These are phyloP conservation scores for Lentinula sp. DNA, from an alignment of 768 basidiomycete species.

Conservation along the genomic window DNA sequence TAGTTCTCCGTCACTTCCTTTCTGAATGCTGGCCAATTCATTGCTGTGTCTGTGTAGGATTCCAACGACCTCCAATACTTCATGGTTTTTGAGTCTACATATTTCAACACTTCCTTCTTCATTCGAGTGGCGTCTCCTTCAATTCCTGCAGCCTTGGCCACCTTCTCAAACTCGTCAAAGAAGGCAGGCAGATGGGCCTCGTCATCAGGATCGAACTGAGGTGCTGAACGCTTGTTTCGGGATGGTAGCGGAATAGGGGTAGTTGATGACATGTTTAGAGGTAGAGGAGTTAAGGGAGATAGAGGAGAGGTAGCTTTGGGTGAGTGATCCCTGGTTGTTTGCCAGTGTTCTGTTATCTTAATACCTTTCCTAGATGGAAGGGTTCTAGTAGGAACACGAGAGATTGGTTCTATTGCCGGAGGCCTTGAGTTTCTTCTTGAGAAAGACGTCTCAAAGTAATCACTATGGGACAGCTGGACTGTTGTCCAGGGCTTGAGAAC, in stretches of 20 bases:
- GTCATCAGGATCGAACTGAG: neutral
- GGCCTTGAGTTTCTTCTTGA: no score
- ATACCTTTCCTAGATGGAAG: no score
- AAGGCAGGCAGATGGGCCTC: neutral
- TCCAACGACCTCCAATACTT: neutral
- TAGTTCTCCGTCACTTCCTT: neutral
- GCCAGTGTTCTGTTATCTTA: no score
- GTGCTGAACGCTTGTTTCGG: neutral
- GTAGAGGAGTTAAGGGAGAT: no score
- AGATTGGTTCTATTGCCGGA: no score
- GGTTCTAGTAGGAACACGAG: no score
- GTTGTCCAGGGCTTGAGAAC: no score
- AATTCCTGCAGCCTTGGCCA: neutral
- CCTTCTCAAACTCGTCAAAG: neutral
- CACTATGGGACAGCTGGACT: no score
- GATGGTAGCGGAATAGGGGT: neutral
- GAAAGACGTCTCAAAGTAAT: no score
- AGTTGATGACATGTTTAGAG: neutral
- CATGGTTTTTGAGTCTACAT: neutral
- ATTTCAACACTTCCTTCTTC: neutral
- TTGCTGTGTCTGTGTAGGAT: neutral
- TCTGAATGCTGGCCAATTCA: neutral
- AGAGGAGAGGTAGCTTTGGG: no score
- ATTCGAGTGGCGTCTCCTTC: neutral
- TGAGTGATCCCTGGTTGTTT: no score